Conservation (phyloP, 257 asterid genomes). For the Solanum virginianum region DNA sequence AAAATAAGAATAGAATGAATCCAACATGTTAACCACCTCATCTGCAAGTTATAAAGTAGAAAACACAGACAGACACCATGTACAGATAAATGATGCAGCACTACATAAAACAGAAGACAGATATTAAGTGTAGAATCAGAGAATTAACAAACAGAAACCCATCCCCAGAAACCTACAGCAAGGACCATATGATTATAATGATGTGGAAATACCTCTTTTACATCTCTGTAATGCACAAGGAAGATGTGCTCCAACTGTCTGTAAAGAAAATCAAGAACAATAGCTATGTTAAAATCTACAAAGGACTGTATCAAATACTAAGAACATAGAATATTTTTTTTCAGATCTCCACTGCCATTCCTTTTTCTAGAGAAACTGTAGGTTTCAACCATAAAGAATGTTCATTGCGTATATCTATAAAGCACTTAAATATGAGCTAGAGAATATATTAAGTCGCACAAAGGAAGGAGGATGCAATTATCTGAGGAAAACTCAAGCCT, state of each 20-base stretch:
- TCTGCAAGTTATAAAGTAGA: not conserved
- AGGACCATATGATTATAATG: not conserved
- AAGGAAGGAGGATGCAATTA: not conserved
- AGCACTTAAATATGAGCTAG: not conserved
- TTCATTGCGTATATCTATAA: not conserved
- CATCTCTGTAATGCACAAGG: constrained; percentile 11
- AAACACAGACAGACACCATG: not conserved
- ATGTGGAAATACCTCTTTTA: constrained; percentile 5
- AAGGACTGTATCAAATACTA: not conserved
- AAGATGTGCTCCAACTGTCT: constrained; percentile 8
- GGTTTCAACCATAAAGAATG: not conserved
- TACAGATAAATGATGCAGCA: not conserved
- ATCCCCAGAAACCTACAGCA: not conserved
- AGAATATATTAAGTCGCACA: not conserved
- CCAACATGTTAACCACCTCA: not conserved
- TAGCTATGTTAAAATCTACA: not conserved
- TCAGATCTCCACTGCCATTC: not conserved
- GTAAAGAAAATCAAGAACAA: not conserved
- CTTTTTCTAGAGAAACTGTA: not conserved
- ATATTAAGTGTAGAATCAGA: not conserved
- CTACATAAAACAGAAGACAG: not conserved
- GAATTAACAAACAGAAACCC: not conserved
- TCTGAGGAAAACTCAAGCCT: not conserved
- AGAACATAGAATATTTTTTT: not conserved
- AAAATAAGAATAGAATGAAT: not conserved